A percentile compares a stretch with the other conserved stretches of the same genome.
Evolutionary conservation across 2,329 filamentous ascomycete species (phyloP).

Genomic region (Nothomitra cinnamomea): DNA sequence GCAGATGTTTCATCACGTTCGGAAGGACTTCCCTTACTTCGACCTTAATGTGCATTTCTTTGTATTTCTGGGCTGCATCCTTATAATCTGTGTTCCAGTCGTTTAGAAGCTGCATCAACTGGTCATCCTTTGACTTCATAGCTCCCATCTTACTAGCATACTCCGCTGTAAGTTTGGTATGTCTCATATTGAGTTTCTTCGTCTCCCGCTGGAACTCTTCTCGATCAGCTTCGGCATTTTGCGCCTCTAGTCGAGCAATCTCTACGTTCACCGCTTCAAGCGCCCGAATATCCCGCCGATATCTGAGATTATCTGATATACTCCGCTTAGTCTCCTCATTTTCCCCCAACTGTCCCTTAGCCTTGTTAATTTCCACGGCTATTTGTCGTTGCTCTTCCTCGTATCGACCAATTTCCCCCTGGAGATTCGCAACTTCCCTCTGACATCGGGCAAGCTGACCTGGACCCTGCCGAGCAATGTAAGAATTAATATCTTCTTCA

Average conservation of each 20-base stretch:
- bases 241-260: conserved; percentile 56
- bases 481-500: conserved; percentile 62
- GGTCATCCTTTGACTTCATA: conserved; percentile 71
- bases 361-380: conserved; percentile 54
- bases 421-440: conserved; percentile 49
- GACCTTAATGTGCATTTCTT: conserved; percentile 75
- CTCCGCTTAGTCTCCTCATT: conserved; percentile 71
- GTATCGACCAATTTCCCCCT: conserved; percentile 44
- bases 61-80: conserved; percentile 63
- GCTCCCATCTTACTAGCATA: conserved; percentile 58
- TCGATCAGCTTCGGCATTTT: conserved; percentile 72
- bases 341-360: conserved; percentile 61
- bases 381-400: conserved; percentile 53
- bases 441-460: conserved; percentile 52
- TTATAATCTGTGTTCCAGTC: conserved; percentile 83
- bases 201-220: conserved; percentile 56
- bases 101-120: conserved; percentile 51
- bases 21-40: conserved; percentile 24
- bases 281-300: conserved; percentile 55
- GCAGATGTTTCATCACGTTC: background rate
- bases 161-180: conserved; percentile 54
- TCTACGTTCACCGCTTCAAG: conserved; percentile 51
- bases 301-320: conserved; percentile 77
- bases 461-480: conserved; percentile 59
- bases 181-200: conserved; percentile 44